Evolutionary conservation across 1,284 basidiomycete species (phyloP), one percentile per base, ranked within the genome.

Genomic region (Ceratobasidium theobromae): DNA sequence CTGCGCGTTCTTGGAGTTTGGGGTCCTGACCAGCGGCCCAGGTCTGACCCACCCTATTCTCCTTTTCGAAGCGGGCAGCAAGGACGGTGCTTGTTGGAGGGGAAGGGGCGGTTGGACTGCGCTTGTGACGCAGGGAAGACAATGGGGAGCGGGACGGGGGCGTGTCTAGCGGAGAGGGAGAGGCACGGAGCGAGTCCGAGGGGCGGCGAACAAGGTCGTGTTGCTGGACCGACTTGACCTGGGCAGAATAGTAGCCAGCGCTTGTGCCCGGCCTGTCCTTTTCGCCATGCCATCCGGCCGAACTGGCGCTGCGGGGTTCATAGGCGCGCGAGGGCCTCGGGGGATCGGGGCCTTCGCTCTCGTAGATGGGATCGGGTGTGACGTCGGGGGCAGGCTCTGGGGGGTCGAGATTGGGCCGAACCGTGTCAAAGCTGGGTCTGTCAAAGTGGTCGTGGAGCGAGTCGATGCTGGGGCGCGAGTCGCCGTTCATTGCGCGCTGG

Each of bases 91-190:
- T 82, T 5, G 80, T 82, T 8, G 80, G 77, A n/a, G 76, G 77
- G 70, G 86, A 86, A 33, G 82, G 83, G 40, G 81, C 84, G n/a
- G 83, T 87, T 8, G 85, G 86, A 73, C 82, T 87, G 30, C 83
- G 79, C 57, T 81, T 78, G 71, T 82, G 85, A 25, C 69, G 67
- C 28, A 46, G 30, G 21, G 38, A 51, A 11, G 55, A 16, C 3
- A 41, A 5, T 6, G 66, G 48, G 0, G 55, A 43, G 27, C 33
- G 40, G 16, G 62, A 52, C 4, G 27, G 27, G 33, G 51, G 30
- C 40, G 46, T 25, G 28, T 51, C 49, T 21, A 43, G 41, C 3
- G 62, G 62, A 0, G 62, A 65, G 2, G 51, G 51, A 0, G 62
- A 65, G 2, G 51, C 40, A n/a, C 62, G 51, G 9, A 65, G 21